A percentile compares a stretch with the other conserved stretches of the same genome.
These are phyloP conservation scores for Saturnispora sanitii DNA, from an alignment of 805 yeast genomes.

Conservation along the genomic window DNA sequence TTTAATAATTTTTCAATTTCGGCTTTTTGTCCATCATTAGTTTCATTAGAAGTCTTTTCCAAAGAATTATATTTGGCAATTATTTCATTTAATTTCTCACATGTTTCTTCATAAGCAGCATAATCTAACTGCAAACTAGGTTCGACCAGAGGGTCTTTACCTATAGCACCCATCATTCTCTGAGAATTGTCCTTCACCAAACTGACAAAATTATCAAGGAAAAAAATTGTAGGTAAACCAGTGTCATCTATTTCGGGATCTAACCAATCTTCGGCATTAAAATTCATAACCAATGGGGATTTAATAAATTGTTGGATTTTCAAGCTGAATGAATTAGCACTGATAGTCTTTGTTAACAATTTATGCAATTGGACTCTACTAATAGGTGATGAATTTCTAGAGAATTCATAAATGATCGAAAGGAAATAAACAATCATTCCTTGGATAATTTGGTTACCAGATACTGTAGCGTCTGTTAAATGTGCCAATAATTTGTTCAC, in stretches of 20 bases:
- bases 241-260: conserved; percentile 58
- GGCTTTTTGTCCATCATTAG: conserved; percentile 13
- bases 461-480: conserved; percentile 38
- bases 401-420: conserved; percentile 75
- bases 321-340: conserved; percentile 68
- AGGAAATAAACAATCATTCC: conserved; percentile 64
- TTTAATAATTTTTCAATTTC: conserved; percentile 18
- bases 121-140: conserved; percentile 59
- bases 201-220: conserved; percentile 52
- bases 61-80: conserved; percentile 13
- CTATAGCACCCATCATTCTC: conserved; percentile 61
- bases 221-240: conserved; percentile 79
- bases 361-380: conserved; percentile 51
- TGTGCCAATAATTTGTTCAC: conserved; percentile 60
- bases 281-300: conserved; percentile 42
- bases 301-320: conserved; percentile 68
- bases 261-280: conserved; percentile 40
- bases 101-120: conserved; percentile 44
- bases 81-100: conserved; percentile 24
- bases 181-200: conserved; percentile 59
- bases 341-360: conserved; percentile 60
- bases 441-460: conserved; percentile 37
- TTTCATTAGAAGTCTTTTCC: conserved; percentile 14
- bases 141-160: conserved; percentile 63
- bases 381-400: conserved; percentile 50